phyloP scores from a whole-genome alignment of 495 filamentous ascomycete species.

The Neurospora tetraspora region DNA sequence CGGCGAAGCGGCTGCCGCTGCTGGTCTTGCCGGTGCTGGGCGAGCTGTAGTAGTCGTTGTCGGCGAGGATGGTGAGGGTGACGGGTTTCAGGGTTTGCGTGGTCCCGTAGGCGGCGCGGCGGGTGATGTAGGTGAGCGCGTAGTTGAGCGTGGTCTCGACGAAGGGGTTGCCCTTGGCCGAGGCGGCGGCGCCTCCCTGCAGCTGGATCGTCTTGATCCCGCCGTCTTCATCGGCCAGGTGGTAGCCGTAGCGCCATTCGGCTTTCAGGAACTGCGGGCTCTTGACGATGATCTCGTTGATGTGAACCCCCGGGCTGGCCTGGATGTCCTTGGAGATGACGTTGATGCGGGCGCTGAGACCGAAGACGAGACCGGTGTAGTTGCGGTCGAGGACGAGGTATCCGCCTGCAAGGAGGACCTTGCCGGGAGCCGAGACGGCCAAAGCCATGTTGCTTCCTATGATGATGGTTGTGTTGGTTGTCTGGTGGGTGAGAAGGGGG shows the following conservation, averaged over 20 bases:
- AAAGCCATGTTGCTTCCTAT: conserved; percentile 22
- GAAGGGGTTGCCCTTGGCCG: conserved; percentile 56
- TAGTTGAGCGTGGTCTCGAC: conserved; percentile 85
- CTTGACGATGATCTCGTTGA: conserved; percentile 66
- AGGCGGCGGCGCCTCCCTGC: conserved; percentile 43
- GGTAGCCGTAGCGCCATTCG: conserved; percentile 74
- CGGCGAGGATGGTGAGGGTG: conserved; percentile 79
- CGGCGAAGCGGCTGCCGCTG: conserved; percentile 50
- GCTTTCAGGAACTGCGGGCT: conserved; percentile 86
- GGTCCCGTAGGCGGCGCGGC: conserved; percentile 42
- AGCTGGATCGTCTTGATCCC: conserved; percentile 71
- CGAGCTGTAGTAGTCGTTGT: conserved; percentile 94
- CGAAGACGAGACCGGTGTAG: conserved; percentile 87
- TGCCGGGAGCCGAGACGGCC: conserved; percentile 87
- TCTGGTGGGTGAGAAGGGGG: neutral
- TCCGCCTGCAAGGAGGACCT: conserved; percentile 88
- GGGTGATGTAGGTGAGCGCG: conserved; percentile 68
- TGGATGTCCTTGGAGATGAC: conserved; percentile 59
- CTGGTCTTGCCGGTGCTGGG: conserved; percentile 23
- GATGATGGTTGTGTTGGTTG: conserved; percentile 3
- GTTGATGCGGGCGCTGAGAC: conserved; percentile 88
- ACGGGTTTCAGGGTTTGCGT: conserved; percentile 52
- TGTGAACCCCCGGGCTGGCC: conserved; percentile 45
- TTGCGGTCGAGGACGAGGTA: conserved; percentile 87
- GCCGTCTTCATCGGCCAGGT: conserved; percentile 54